Base-by-base conservation (phyloP, 2,329 filamentous ascomycete species). In the Fusarium sterilihyphosum region DNA sequence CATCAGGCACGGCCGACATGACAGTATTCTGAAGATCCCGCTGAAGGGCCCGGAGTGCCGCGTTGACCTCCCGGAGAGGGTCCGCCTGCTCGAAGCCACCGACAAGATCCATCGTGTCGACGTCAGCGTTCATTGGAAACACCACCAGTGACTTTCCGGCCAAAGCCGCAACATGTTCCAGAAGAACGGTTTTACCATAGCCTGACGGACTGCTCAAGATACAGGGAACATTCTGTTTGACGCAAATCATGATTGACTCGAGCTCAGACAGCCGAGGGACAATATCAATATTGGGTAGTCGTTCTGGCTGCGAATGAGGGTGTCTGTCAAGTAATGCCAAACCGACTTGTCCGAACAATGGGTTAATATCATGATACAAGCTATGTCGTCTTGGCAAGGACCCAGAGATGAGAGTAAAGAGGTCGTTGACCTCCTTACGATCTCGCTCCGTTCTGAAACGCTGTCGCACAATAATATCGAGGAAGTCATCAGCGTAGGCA, bases 21-120 rank as follows among this genome's bases (percentile, higher is more conserved):
- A 88, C 82, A 24, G 85, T 86, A 8, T 80, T 79, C 62, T 90
- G 88, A 24, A 93, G 79, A 63, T 88, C 88, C 11, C 84, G 78
- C 18, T 85, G 84, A 18, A 93, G 79, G 38, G 78, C 77, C 54
- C 88, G 85, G 35, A 91, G 80, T 18, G 82, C 79, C n/a, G 86
- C 85, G 61, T 92, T 91, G 9, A 94, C 86, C 70, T 93, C 90
- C 63, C 96, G 89, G 59, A 93, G 87, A 29, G 94, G 91, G 80
- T 99, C 96, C 24, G 94, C 92, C 83, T 99, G 96, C 81, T 99
- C 96, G 80, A 98, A 99, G 0, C 96, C 96, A 78, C 96, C 96
- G 65, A 99, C 94, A 64, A 99, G 90, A 82, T 99, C 96, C 91
- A 98, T 98, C 2, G 96, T 95, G 81, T 99, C 96, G 50, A 98